Evolutionary conservation across 352 stramenopile species (phyloP), one percentile per base, ranked within the genome.

Genomic region (Globisporangium polare): DNA sequence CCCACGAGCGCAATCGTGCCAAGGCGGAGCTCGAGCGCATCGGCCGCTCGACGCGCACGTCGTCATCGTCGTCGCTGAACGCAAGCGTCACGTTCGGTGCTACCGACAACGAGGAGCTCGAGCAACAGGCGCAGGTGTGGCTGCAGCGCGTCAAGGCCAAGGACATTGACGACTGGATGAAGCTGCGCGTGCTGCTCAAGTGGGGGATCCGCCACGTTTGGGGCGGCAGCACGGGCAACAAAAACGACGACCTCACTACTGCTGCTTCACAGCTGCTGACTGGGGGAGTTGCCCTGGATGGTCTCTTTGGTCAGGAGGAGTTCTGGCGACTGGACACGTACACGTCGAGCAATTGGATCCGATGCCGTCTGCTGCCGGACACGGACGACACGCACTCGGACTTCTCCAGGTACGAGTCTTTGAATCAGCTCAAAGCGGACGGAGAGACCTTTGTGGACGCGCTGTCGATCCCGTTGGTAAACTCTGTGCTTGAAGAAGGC

Each of bases 261-360:
- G 46, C 68, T 29, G 47, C 26, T 2, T 53, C 27, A 22, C 17
- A 24, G 24, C 12, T 53, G 18, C 2, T 55, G 18, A 35, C 27
- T 9, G 49, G 27, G 41, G 69, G 41, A 58, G 60, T 20, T 35
- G 66, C 54, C 3, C 70, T 81, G 41, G 67, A 75, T 49, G 74
- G 62, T 1, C 47, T 80, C 13, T 75, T 72, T 63, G 69, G 67
- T 20, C 76, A 87, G 33, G 90, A 90, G 39, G 80, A 89, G 52
- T 92, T 88, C 29, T 94, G 83, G 85, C 74, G 83, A 49, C 60
- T 94, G 17, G 85, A 94, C 62, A 83, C 75, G 22, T 94, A 92
- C 57, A 94, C 85, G n/a, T 94, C 85, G 6, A 92, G 83, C 62
- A 94, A 94, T 47, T 94, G 83, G 83, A 90, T 92, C 31, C 85